Evolutionary conservation across 768 basidiomycete genomes (phyloP).

Genomic region (Russula virescens): DNA sequence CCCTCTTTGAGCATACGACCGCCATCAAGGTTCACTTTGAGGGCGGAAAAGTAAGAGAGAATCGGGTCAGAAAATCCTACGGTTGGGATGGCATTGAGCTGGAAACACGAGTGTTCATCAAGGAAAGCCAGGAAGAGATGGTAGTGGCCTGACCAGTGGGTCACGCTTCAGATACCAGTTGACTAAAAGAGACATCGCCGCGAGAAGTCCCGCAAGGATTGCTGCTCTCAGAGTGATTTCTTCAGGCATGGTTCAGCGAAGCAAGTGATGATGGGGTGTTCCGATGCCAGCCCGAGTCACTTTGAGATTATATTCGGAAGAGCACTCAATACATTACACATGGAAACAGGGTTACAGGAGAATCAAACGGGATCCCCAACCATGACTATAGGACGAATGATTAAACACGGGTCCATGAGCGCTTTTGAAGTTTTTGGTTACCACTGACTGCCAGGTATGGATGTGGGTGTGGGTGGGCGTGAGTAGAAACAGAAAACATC

Average conservation of each 20-base stretch:
- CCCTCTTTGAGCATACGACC: constrained; percentile 32
- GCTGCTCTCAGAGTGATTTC: not conserved
- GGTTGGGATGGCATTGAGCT: constrained; percentile 32
- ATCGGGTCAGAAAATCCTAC: constrained; percentile 34
- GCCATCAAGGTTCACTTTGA: constrained; percentile 28
- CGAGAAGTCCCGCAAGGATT: not conserved
- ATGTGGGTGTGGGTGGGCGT: too few species aligned
- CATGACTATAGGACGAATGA: too few species aligned
- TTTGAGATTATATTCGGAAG: too few species aligned
- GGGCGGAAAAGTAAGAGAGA: constrained; percentile 32
- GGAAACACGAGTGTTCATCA: not conserved
- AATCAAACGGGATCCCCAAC: too few species aligned
- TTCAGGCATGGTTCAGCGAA: constrained; percentile 4
- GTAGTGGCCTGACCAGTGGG: not conserved
- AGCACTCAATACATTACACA: too few species aligned
- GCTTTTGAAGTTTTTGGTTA: too few species aligned
- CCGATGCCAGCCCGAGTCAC: too few species aligned
- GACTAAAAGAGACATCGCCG: not conserved
- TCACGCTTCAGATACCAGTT: not conserved
- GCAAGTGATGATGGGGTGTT: too few species aligned
- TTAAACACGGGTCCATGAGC: too few species aligned
- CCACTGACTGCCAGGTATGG: too few species aligned
- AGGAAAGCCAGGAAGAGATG: not conserved
- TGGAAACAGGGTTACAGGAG: too few species aligned
- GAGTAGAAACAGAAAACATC: too few species aligned